phyloP scores from a whole-genome alignment of 768 basidiomycete genomes.

The Rhizopogon vinicolor region DNA sequence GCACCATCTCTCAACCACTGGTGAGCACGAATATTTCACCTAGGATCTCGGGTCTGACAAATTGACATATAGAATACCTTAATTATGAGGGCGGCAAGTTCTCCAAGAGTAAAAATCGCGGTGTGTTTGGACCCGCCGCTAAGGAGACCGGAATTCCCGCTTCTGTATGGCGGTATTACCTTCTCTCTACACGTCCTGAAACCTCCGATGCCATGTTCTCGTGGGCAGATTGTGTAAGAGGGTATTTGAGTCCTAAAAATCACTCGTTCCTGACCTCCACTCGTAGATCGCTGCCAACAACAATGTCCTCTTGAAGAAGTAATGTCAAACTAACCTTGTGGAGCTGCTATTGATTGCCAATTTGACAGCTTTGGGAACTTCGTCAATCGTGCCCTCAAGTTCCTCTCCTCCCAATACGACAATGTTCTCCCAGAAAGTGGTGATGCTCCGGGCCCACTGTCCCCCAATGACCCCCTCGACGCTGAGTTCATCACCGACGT shows the following conservation, averaged over 20 bases:
- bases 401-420: constrained; percentile 81
- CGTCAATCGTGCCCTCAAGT: constrained; percentile 92
- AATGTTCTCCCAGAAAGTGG: constrained; percentile 75
- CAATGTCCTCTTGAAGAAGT: constrained; percentile 92
- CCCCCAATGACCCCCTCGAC: constrained; percentile 62
- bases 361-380: constrained; percentile 86
- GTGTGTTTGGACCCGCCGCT: constrained; percentile 94
- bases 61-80: constrained; percentile 66
- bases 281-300: constrained; percentile 86
- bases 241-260: not conserved
- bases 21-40: constrained; percentile 37
- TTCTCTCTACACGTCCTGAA: constrained; percentile 90
- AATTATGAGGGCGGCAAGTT: constrained; percentile 99
- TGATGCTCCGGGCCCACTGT: constrained; percentile 65
- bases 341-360: not conserved
- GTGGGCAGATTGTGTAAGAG: constrained; percentile 86
- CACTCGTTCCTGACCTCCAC: not conserved
- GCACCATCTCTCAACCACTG: constrained; percentile 93
- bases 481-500: constrained; percentile 75
- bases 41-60: not conserved
- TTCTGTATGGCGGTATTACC: constrained; percentile 96
- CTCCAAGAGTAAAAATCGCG: constrained; percentile 94
- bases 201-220: constrained; percentile 94
- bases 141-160: constrained; percentile 90
- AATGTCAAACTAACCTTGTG: constrained; percentile 10